Conservation (phyloP, 2,329 filamentous ascomycete genomes). For the Ceratocystis huliohia region DNA sequence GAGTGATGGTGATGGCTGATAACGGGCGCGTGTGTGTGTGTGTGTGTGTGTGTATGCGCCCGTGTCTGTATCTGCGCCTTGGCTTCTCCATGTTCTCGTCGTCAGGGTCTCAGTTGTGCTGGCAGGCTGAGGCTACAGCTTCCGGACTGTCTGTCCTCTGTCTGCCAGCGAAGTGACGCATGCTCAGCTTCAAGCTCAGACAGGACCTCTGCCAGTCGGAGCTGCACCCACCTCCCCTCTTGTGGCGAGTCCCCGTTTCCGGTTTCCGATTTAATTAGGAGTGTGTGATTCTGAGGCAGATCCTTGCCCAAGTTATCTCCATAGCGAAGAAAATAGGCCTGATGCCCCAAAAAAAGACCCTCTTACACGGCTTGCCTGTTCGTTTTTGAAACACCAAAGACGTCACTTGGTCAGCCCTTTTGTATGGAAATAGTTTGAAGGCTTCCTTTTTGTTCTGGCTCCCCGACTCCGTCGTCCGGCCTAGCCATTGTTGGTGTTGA, state of each 20-base stretch:
- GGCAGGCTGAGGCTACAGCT: too few species aligned
- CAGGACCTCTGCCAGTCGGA: neutral
- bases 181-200: neutral
- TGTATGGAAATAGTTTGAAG: conserved; percentile 1
- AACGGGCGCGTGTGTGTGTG: neutral
- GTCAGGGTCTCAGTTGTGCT: too few species aligned
- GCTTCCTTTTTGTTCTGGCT: neutral
- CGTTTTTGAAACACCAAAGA: conserved; percentile 10
- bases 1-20: neutral
- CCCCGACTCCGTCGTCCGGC: neutral
- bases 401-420: neutral
- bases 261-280: conserved; percentile 9
- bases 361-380: neutral
- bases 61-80: too few species aligned
- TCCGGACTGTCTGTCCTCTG: too few species aligned
- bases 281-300: conserved; percentile 5
- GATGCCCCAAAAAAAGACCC: neutral
- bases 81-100: too few species aligned
- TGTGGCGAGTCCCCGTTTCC: neutral
- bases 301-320: neutral
- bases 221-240: neutral
- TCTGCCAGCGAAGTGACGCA: too few species aligned
- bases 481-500: conserved; percentile 1
- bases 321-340: neutral
- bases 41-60: too few species aligned